A percentile compares a stretch with the other conserved stretches of the same genome.
Conservation (phyloP, 78 protist species). For the Chrysochromulina tobinii region DNA sequence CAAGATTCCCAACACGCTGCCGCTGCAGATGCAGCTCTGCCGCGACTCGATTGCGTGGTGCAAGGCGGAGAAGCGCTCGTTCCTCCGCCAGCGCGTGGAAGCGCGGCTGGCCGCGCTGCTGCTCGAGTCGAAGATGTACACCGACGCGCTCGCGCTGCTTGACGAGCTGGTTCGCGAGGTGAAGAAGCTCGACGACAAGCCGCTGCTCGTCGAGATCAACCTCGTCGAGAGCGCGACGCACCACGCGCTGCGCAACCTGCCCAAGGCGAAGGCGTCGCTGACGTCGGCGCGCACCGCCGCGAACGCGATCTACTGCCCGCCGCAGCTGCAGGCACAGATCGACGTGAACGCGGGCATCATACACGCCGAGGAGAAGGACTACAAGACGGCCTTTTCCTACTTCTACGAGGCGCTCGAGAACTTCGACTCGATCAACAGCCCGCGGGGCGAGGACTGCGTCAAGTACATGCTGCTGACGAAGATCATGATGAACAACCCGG, state of each 20-base stretch:
- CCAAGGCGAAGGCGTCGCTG: constrained; percentile 82
- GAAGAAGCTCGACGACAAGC: constrained; percentile 95
- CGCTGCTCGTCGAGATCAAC: constrained; percentile 92
- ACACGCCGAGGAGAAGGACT: constrained; percentile 96
- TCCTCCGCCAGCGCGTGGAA: constrained; percentile 93
- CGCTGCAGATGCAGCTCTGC: constrained; percentile 67
- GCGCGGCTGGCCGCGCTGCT: constrained; percentile 75
- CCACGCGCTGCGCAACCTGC: constrained; percentile 74
- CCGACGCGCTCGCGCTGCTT: constrained; percentile 68
- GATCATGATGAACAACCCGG: constrained; percentile 41
- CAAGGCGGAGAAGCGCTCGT: constrained; percentile 85
- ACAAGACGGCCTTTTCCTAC: constrained; percentile 95
- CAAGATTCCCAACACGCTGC: constrained; percentile 43
- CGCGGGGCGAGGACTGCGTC: constrained; percentile 51
- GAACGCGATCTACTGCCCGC: constrained; percentile 96
- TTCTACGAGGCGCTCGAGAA: constrained; percentile 95
- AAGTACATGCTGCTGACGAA: constrained; percentile 92
- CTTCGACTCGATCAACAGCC: constrained; percentile 35
- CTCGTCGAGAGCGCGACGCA: constrained; percentile 74
- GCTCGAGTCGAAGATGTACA: constrained; percentile 67
- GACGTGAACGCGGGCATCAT: constrained; percentile 92
- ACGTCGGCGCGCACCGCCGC: constrained; percentile 95
- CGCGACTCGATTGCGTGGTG: constrained; percentile 91
- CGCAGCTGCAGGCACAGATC: constrained; percentile 85
- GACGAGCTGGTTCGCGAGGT: constrained; percentile 85